Percentiles rank a stretch among this genome's conserved stretches.
Conservation (phyloP, 129 eudicot species). For the Silybum marianum region DNA sequence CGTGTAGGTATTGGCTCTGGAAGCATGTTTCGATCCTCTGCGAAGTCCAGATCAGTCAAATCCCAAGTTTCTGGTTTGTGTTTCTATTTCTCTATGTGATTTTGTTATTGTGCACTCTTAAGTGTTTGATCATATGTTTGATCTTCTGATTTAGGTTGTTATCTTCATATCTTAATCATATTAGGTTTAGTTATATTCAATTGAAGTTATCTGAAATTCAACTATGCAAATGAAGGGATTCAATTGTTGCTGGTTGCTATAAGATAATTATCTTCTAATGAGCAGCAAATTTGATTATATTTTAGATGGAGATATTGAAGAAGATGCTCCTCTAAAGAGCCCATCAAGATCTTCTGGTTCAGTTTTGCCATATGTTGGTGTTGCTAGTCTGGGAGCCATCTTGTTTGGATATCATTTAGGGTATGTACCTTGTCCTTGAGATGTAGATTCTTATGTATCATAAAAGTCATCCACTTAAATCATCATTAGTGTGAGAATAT, state of each 20-base stretch:
- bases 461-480: neutral
- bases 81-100: neutral
- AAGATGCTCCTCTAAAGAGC: conserved; percentile 46
- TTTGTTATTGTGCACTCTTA: neutral
- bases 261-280: conserved; percentile 24
- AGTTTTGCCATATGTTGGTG: conserved; percentile 92
- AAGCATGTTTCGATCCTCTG: conserved; percentile 47
- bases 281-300: neutral
- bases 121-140: neutral
- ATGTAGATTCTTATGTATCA: neutral
- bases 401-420: conserved; percentile 97
- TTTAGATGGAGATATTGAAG: conserved; percentile 69
- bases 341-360: conserved; percentile 69
- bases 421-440: conserved; percentile 42
- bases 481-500: neutral
- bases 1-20: conserved; percentile 32
- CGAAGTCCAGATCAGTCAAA: conserved; percentile 65
- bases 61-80: conserved; percentile 61
- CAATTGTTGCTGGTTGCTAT: neutral
- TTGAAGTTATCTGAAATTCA: neutral
- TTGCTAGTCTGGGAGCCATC: conserved; percentile 95
- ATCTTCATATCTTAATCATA: neutral
- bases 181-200: neutral
- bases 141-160: neutral
- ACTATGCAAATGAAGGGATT: neutral